phyloP scores from a whole-genome alignment of 371 early-diverging fungal species.

The Mortierella sp. region DNA sequence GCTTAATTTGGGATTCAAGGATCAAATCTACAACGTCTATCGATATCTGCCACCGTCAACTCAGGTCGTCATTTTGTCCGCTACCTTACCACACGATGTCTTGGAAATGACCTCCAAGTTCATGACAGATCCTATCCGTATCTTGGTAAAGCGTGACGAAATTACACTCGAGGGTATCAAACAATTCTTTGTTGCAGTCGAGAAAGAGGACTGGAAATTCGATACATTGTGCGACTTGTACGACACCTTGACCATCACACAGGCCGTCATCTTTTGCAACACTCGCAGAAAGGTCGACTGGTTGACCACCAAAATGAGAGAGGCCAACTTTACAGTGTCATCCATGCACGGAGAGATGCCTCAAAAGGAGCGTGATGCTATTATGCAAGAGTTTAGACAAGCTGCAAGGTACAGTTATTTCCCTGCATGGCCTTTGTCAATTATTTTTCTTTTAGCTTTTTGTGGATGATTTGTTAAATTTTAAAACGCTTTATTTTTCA shows the following conservation, averaged over 20 bases:
- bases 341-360: conserved; percentile 99
- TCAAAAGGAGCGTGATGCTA: conserved; percentile 91
- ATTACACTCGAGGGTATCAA: conserved; percentile 99
- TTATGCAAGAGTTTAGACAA: conserved; percentile 94
- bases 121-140: conserved; percentile 98
- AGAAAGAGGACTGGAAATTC: conserved; percentile 96
- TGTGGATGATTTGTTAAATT: neutral
- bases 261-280: conserved; percentile 99
- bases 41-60: conserved; percentile 91
- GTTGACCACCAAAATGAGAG: conserved; percentile 95
- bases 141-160: conserved; percentile 99
- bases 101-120: conserved; percentile 98
- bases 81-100: conserved; percentile 98
- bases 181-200: conserved; percentile 99
- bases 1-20: conserved; percentile 98
- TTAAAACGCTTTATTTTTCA: neutral
- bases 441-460: neutral
- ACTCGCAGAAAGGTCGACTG: conserved; percentile 98
- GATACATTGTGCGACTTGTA: conserved; percentile 98
- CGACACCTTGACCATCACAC: conserved; percentile 96
- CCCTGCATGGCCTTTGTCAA: neutral
- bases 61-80: conserved; percentile 98
- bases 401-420: conserved; percentile 68
- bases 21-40: conserved; percentile 99
- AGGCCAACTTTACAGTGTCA: conserved; percentile 96